These are phyloP conservation scores for Cyberlindnera samutprakarnensis DNA, from an alignment of 805 yeast species.

Conservation along the genomic window DNA sequence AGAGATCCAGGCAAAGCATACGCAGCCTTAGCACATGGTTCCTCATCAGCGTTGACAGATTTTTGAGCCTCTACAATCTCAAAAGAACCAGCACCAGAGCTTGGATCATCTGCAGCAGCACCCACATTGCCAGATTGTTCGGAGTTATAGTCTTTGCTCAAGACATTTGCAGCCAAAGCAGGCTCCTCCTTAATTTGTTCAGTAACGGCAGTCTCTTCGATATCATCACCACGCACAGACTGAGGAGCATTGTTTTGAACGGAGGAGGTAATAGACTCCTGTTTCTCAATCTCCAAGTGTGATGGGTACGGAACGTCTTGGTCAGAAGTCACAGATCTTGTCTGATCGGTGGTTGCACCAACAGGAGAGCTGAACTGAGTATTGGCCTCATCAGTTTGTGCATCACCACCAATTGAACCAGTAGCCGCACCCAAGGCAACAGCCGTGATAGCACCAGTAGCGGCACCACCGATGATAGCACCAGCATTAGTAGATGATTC, in stretches of 20 bases:
- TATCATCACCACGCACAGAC: conserved; percentile 74
- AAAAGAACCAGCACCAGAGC: conserved; percentile 21
- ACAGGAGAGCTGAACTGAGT: conserved; percentile 18
- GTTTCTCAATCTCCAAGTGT: conserved; percentile 36
- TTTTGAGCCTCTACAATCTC: conserved; percentile 18
- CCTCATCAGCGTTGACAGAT: conserved; percentile 13
- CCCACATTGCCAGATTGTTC: no score
- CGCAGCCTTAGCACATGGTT: conserved; percentile 17
- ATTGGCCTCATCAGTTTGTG: conserved; percentile 27
- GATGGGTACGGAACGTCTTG: conserved; percentile 17
- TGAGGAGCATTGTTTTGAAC: conserved; percentile 89
- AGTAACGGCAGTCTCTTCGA: conserved; percentile 22
- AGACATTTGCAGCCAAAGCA: conserved; percentile 25
- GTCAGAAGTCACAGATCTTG: conserved; percentile 21
- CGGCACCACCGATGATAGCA: conserved; percentile 17
- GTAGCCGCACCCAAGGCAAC: conserved; percentile 24
- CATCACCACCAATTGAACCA: conserved; percentile 13
- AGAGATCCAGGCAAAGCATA: conserved; percentile 25
- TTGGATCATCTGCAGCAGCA: conserved; percentile 19
- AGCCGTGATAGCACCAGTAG: conserved; percentile 9
- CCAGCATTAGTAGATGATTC: conserved; percentile 3
- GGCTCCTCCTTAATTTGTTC: conserved; percentile 18
- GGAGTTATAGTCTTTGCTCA: conserved; percentile 21
- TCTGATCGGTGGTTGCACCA: conserved; percentile 19
- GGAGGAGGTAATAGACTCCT: conserved; percentile 81